Evolutionary conservation across 306 rosid species (phyloP).

Genomic region (Inga laurina): DNA sequence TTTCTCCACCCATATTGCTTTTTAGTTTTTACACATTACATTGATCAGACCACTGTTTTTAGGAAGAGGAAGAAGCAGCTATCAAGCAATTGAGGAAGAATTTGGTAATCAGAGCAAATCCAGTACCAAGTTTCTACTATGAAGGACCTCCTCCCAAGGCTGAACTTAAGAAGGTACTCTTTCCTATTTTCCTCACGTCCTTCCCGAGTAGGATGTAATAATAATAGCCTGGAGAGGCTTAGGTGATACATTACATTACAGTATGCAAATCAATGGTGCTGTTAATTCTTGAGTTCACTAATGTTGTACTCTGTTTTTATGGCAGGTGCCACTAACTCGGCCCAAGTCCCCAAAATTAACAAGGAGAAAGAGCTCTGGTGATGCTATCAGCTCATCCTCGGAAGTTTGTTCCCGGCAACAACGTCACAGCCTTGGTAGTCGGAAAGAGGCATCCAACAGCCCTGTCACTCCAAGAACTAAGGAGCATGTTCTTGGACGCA

Average conservation of each 20-base stretch:
- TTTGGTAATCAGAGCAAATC: conserved; percentile 91
- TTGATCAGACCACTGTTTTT: conserved; percentile 20
- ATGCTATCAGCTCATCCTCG: conserved; percentile 40
- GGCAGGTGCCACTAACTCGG: conserved; percentile 84
- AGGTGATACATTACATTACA: not conserved
- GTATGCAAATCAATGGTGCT: not conserved
- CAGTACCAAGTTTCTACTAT: conserved; percentile 93
- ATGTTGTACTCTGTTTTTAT: conserved; percentile 21
- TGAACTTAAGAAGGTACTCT: conserved; percentile 82
- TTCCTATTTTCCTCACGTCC: not conserved
- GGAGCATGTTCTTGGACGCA: conserved; percentile 42
- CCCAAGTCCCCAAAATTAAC: conserved; percentile 87
- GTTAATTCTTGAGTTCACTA: conserved; percentile 8
- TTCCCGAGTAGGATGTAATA: not conserved
- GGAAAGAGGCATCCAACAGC: conserved; percentile 28
- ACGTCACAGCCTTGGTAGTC: conserved; percentile 61
- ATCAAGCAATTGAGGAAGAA: conserved; percentile 79
- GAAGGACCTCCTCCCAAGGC: conserved; percentile 85
- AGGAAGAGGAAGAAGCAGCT: conserved; percentile 98
- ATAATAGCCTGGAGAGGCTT: too few relatives aligned
- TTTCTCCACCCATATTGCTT: conserved; percentile 13
- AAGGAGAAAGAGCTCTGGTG: conserved; percentile 90
- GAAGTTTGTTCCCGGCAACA: conserved; percentile 48
- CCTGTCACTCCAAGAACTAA: conserved; percentile 40
- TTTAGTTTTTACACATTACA: conserved; percentile 14